phyloP scores from a whole-genome alignment of 2,329 filamentous ascomycete genomes.

The Hypoxylon sp. region DNA sequence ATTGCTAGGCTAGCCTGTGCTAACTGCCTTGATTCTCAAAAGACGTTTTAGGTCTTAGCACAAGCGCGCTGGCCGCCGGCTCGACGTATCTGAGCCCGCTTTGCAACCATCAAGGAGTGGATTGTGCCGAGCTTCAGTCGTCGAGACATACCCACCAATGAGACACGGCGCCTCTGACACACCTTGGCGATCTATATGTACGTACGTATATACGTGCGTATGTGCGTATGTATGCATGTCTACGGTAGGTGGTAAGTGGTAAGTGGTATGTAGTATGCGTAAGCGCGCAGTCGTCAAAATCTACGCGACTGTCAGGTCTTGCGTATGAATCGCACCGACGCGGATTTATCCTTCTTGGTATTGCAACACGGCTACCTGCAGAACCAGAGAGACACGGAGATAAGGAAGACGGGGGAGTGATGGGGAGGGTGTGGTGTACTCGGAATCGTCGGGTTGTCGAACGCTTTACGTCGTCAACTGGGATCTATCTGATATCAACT shows the following conservation, averaged over 20 bases:
- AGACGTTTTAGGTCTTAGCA: background rate
- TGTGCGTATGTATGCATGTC: background rate
- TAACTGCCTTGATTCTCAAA: background rate
- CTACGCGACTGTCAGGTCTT: conserved; percentile 23
- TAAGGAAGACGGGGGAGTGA: too few relatives aligned
- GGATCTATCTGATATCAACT: too few relatives aligned
- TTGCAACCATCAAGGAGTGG: conserved; percentile 27
- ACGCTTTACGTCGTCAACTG: too few relatives aligned
- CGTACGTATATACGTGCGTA: conserved; percentile 11
- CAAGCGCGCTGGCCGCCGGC: conserved; percentile 30
- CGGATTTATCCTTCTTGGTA: conserved; percentile 8
- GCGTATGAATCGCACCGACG: conserved; percentile 19
- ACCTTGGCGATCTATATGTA: conserved; percentile 24
- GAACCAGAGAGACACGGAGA: conserved; percentile 9
- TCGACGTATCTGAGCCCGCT: conserved; percentile 8
- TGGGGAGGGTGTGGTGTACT: conserved; percentile 20
- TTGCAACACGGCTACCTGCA: conserved; percentile 11
- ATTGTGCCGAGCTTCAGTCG: conserved; percentile 16
- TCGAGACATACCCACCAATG: conserved; percentile 23
- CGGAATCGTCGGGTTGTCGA: background rate
- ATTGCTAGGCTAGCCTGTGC: background rate
- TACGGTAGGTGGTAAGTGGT: background rate
- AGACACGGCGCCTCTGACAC: conserved; percentile 15
- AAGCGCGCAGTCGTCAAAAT: conserved; percentile 23
- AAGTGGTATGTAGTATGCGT: conserved; percentile 20